These are phyloP conservation scores for Geotrichum klebahnii DNA, from an alignment of 1,139 yeast species.

Conservation along the genomic window DNA sequence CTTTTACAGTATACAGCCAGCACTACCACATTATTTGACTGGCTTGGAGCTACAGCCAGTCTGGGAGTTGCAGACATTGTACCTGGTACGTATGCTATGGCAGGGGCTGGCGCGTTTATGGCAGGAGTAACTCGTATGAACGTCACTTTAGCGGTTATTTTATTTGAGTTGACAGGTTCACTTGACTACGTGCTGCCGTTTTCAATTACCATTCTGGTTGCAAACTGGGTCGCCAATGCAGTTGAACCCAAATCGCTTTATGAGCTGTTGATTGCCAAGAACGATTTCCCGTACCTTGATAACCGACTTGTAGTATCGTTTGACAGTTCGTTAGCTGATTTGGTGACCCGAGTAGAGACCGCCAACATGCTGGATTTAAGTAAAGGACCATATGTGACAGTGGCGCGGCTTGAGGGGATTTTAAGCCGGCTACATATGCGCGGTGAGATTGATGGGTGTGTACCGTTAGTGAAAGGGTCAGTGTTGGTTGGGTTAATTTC, in stretches of 20 bases:
- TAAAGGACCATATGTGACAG: slow-evolving; percentile 41
- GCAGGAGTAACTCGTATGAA: slow-evolving; percentile 68
- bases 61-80: slow-evolving; percentile 32
- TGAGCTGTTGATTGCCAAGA: slow-evolving; percentile 48
- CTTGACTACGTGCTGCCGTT: slow-evolving; percentile 59
- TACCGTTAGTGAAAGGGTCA: slow-evolving; percentile 43
- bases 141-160: slow-evolving; percentile 55
- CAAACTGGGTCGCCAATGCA: slow-evolving; percentile 56
- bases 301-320: slow-evolving; percentile 40
- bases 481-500: slow-evolving; percentile 50
- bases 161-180: slow-evolving; percentile 59
- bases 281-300: slow-evolving; percentile 55
- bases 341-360: slow-evolving; percentile 38
- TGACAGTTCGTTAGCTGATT: slow-evolving; percentile 45
- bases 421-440: slow-evolving; percentile 42
- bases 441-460: slow-evolving; percentile 53
- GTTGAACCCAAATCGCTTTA: slow-evolving; percentile 54
- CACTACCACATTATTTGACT: slow-evolving; percentile 10
- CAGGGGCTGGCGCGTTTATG: slow-evolving; percentile 65
- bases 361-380: slow-evolving; percentile 39
- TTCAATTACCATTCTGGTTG: slow-evolving; percentile 53
- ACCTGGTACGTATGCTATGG: slow-evolving; percentile 62
- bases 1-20: slow-evolving; percentile 44
- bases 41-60: slow-evolving; percentile 3
- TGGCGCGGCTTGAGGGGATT: slow-evolving; percentile 40